These are phyloP conservation scores for Penicillium daleae DNA, from an alignment of 495 filamentous ascomycete species.

Conservation along the genomic window DNA sequence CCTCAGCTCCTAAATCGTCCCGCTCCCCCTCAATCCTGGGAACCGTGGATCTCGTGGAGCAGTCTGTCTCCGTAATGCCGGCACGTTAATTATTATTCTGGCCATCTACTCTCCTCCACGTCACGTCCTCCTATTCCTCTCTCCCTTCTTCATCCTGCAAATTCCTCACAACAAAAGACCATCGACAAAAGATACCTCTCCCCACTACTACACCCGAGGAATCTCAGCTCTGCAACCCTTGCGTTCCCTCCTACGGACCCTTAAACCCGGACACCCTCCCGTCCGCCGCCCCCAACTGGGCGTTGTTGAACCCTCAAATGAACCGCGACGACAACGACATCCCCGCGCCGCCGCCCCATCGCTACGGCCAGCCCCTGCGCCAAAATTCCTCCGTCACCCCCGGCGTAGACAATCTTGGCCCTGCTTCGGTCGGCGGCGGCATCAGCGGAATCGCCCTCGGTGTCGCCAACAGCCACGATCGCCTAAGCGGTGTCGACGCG, in stretches of 20 bases:
- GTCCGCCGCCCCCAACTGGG: not conserved
- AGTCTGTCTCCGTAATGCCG: slow-evolving; percentile 11
- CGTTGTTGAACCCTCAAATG: slow-evolving; percentile 12
- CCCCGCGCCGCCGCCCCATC: slow-evolving; percentile 22
- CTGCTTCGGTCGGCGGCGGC: slow-evolving; percentile 72
- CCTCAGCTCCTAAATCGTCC: not conserved
- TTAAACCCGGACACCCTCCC: not conserved
- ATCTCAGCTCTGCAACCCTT: not conserved
- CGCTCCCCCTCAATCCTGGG: slow-evolving; percentile 14
- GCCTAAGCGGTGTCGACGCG: slow-evolving; percentile 74
- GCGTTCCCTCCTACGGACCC: not conserved
- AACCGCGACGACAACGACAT: slow-evolving; percentile 18
- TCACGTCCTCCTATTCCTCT: not conserved
- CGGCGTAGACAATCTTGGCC: slow-evolving; percentile 75
- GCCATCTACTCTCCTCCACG: not conserved
- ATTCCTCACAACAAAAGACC: slow-evolving; percentile 1
- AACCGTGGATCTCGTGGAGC: slow-evolving; percentile 30
- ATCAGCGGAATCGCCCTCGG: slow-evolving; percentile 76
- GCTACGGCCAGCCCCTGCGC: slow-evolving; percentile 20
- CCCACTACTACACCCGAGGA: not conserved
- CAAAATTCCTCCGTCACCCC: slow-evolving; percentile 66
- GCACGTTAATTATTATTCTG: slow-evolving; percentile 6
- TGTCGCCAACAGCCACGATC: slow-evolving; percentile 71
- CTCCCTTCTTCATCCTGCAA: not conserved
- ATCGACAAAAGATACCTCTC: not conserved